These are phyloP conservation scores for Monilinia laxa DNA, from an alignment of 2,329 filamentous ascomycete genomes.

Conservation along the genomic window DNA sequence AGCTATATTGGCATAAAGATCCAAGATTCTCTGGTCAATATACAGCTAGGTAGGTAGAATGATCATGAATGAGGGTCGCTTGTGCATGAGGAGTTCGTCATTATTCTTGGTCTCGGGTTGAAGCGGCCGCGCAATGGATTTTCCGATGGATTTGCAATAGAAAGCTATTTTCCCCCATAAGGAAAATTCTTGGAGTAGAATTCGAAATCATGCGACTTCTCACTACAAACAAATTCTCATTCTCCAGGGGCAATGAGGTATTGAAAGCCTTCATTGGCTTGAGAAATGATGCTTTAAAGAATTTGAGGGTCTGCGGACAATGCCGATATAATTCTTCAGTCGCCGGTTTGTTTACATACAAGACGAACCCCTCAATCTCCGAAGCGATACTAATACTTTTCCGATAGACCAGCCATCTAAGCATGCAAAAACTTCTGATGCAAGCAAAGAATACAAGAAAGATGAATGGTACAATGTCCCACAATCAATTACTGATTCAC, in stretches of 20 bases:
- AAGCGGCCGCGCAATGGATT: conserved; percentile 13
- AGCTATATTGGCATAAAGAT: not conserved
- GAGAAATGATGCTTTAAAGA: conserved; percentile 27
- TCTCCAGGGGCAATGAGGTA: conserved; percentile 26
- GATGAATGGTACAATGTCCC: conserved; percentile 88
- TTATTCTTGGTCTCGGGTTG: not conserved
- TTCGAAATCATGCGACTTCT: conserved; percentile 33
- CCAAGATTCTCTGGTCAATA: not conserved
- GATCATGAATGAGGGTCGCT: conserved; percentile 1
- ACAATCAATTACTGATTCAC: conserved; percentile 68
- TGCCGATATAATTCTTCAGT: conserved; percentile 36
- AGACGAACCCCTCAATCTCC: not conserved
- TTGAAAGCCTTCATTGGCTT: conserved; percentile 32
- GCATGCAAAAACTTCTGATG: conserved; percentile 3
- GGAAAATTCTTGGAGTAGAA: not conserved
- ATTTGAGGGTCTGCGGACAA: conserved; percentile 31
- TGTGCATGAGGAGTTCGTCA: conserved; percentile 6
- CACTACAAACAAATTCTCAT: conserved; percentile 23
- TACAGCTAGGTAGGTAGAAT: not conserved
- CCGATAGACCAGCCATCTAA: not conserved
- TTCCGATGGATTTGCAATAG: not conserved
- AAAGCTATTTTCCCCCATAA: not conserved
- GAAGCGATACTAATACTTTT: conserved; percentile 8
- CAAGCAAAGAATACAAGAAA: conserved; percentile 53
- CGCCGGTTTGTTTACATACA: conserved; percentile 28